Evolutionary conservation across 2,329 filamentous ascomycete species (phyloP).

Genomic region (Claviceps citrina): DNA sequence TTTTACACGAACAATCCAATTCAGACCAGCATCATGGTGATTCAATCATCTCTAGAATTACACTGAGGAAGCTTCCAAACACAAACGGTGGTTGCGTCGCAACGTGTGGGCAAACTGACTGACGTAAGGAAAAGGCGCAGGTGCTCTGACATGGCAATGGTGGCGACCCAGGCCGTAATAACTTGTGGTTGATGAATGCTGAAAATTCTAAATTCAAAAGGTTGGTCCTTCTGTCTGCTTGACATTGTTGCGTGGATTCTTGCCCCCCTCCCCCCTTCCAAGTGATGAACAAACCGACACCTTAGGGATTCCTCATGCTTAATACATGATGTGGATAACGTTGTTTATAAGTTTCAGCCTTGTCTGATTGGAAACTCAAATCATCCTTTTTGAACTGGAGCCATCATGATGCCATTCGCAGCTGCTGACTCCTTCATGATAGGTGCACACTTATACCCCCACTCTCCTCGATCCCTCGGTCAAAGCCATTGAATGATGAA

Average conservation of each 20-base stretch:
- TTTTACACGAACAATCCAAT: slow-evolving; percentile 44
- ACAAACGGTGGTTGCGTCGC: not conserved
- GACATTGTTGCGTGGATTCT: not conserved
- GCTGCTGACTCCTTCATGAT: slow-evolving; percentile 23
- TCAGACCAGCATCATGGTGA: slow-evolving; percentile 45
- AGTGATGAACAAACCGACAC: slow-evolving; percentile 48
- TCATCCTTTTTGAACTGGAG: slow-evolving; percentile 10
- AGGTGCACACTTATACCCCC: slow-evolving; percentile 24
- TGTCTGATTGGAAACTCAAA: slow-evolving; percentile 40
- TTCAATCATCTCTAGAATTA: slow-evolving; percentile 33
- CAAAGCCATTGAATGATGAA: slow-evolving; percentile 37
- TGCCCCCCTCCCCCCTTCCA: slow-evolving; percentile 15
- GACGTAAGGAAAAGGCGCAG: not conserved
- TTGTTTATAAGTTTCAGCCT: slow-evolving; percentile 49
- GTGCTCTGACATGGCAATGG: not conserved
- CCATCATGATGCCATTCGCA: not conserved
- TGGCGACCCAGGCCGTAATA: not conserved
- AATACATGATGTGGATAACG: slow-evolving; percentile 49
- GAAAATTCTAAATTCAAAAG: slow-evolving; percentile 22
- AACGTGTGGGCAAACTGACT: not conserved
- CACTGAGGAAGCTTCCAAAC: slow-evolving; percentile 31
- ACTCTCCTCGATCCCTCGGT: not conserved
- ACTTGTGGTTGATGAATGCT: too few species aligned
- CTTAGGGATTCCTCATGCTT: slow-evolving; percentile 54
- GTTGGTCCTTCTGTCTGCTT: slow-evolving; percentile 21